Evolutionary conservation across 2,329 filamentous ascomycete genomes (phyloP), one percentile per base, ranked within the genome.

Genomic region (Neophaeococcomyces aloes): DNA sequence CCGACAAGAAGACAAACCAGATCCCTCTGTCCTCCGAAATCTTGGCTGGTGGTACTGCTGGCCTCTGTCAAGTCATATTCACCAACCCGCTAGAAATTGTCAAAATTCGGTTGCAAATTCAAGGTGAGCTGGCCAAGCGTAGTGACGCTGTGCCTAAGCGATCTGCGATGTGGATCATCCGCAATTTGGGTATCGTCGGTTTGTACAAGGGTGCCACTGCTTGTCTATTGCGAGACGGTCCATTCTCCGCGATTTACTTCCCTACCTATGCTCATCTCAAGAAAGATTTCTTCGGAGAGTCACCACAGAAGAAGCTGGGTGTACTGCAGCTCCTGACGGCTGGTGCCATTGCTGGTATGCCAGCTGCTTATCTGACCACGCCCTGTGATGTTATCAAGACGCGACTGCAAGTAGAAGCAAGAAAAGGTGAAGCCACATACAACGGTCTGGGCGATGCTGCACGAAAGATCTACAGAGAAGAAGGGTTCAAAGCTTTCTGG

Each of bases 351-450:
- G 85, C 85, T 25, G 85, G 85, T 66, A 91, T 91, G 83, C 85
- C 85, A 4, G 85, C 85, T 4, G 85, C 85, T 6, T 98, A 98
- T 69, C 74, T 98, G 50, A 98, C 91, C 18, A 98, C 91, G 2
- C 91, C 91, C 0, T 95, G 85, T 70, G 91, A 98, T 60, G 91
- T 98, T 49, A 96, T 98, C 80, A 98, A 98, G 75, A 98, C 91
- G 2, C 83, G 91, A 62, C 75, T 98, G 48, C 91, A 98, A 65
- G 91, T 98, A 47, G 91, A 98, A 66, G 88, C 89, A 17, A 83
- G 91, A 53, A 96, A 96, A 72, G 91, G 91, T 51, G 89, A 98
- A 58, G 81, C 81, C 3, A 74, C 75, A 38, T 98, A 98, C 72
- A 91, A 78, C 32, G 85, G 84, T 36, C 75, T 98, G 37, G 78